These are phyloP conservation scores for Boletus rubroflammeus DNA, from an alignment of 768 basidiomycete species.

Conservation along the genomic window DNA sequence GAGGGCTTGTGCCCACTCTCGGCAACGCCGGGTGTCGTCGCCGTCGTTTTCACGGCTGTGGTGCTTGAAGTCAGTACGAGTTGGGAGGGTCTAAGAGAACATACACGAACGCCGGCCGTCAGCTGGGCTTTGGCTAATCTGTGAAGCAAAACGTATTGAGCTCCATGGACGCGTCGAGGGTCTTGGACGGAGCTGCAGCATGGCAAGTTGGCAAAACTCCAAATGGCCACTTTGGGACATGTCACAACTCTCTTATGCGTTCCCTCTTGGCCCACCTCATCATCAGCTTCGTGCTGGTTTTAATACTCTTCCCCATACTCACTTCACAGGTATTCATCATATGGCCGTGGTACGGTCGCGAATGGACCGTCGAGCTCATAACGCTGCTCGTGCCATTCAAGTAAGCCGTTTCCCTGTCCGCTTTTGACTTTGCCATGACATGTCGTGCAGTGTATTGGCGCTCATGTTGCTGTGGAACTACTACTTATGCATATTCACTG, in stretches of 20 bases:
- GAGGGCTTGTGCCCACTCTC: background rate
- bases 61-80: constrained; percentile 1
- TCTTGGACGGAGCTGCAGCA: constrained; percentile 15
- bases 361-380: constrained; percentile 69
- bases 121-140: background rate
- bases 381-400: constrained; percentile 86
- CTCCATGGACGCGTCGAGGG: constrained; percentile 1
- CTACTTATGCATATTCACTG: constrained; percentile 72
- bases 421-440: constrained; percentile 10
- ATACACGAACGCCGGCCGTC: background rate
- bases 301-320: constrained; percentile 86
- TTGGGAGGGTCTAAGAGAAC: background rate
- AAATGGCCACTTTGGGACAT: constrained; percentile 4
- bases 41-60: constrained; percentile 1
- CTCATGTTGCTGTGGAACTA: constrained; percentile 86
- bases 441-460: constrained; percentile 57
- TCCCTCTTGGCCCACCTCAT: constrained; percentile 55
- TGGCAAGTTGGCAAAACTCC: constrained; percentile 6
- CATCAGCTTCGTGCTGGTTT: constrained; percentile 63
- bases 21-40: background rate
- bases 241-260: constrained; percentile 33
- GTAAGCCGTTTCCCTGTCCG: constrained; percentile 41
- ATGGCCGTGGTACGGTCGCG: constrained; percentile 88
- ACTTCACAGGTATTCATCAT: constrained; percentile 87
- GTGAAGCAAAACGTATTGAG: constrained; percentile 11